These are phyloP conservation scores for Phycomyces blakesleeanus DNA, from an alignment of 192 early-diverging fungal genomes.

Conservation along the genomic window DNA sequence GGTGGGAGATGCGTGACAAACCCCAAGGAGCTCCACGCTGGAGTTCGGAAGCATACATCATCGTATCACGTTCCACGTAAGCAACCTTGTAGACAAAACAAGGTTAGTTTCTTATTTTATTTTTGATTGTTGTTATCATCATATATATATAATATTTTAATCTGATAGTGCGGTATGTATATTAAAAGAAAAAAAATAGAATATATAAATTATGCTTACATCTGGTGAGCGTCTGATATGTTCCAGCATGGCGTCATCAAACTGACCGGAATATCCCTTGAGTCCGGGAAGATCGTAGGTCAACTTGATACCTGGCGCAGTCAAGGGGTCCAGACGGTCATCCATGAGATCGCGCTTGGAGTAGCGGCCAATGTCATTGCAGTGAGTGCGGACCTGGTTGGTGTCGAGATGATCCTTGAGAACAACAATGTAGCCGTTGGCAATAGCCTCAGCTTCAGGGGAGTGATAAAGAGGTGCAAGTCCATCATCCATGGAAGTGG, in stretches of 20 bases:
- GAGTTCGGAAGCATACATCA: constrained; percentile 59
- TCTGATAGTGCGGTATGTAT: neutral
- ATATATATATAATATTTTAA: no score
- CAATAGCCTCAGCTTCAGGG: constrained; percentile 56
- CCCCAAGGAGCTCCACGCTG: constrained; percentile 82
- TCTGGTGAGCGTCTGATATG: constrained; percentile 57
- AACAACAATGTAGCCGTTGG: constrained; percentile 75
- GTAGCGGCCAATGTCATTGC: constrained; percentile 15
- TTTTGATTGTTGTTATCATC: no score
- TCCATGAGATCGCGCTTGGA: constrained; percentile 3
- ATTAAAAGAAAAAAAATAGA: neutral
- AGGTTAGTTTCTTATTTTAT: no score
- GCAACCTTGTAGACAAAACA: constrained; percentile 49
- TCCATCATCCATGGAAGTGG: neutral
- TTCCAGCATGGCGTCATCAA: constrained; percentile 51
- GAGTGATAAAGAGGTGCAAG: constrained; percentile 61
- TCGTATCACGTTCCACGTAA: constrained; percentile 76
- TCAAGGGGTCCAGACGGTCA: constrained; percentile 2
- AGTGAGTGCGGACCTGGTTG: constrained; percentile 16
- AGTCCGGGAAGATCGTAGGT: constrained; percentile 57
- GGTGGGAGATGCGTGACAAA: constrained; percentile 75
- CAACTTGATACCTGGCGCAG: constrained; percentile 56
- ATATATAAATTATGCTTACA: constrained; percentile 22
- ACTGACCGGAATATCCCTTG: constrained; percentile 66
- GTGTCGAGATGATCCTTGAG: constrained; percentile 50